phyloP scores from a whole-genome alignment of 306 rosid species.

The Malus fusca region DNA sequence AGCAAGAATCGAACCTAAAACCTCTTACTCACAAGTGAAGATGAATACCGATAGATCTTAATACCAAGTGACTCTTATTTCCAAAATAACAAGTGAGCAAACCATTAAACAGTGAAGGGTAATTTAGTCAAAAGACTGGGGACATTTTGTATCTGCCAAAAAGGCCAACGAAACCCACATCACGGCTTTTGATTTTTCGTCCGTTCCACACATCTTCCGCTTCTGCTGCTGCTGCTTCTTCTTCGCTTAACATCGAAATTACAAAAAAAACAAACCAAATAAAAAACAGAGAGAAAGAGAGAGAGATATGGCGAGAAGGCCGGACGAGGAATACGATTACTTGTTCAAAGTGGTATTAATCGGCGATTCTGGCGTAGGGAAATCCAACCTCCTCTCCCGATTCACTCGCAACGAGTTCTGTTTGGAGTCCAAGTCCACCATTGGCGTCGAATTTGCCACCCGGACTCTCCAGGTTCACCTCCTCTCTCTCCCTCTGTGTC shows the following conservation, averaged over 20 bases:
- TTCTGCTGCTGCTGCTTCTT: not conserved
- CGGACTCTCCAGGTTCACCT: constrained; percentile 73
- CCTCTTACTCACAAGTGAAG: fast-evolving
- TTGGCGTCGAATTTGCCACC: constrained; percentile 93
- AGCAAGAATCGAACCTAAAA: fast-evolving
- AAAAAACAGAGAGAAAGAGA: not conserved
- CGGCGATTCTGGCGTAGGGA: constrained; percentile 95
- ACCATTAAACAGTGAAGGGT: no score
- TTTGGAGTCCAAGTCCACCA: constrained; percentile 90
- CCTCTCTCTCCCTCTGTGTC: not conserved
- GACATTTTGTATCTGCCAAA: no score
- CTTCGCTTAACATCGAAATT: not conserved
- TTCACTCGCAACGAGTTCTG: constrained; percentile 96
- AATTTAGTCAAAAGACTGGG: no score
- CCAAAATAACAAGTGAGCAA: no score
- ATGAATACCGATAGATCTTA: fast-evolving
- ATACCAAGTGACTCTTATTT: no score
- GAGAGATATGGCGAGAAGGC: constrained; percentile 49
- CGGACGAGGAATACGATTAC: constrained; percentile 87
- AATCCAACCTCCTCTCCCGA: constrained; percentile 93
- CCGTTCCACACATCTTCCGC: not conserved
- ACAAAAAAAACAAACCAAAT: not conserved
- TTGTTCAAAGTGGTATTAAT: constrained; percentile 87
- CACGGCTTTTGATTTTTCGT: no score
- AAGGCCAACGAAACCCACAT: no score